phyloP scores from a whole-genome alignment of 169 alveolate genomes.

The Plasmodium inui region DNA sequence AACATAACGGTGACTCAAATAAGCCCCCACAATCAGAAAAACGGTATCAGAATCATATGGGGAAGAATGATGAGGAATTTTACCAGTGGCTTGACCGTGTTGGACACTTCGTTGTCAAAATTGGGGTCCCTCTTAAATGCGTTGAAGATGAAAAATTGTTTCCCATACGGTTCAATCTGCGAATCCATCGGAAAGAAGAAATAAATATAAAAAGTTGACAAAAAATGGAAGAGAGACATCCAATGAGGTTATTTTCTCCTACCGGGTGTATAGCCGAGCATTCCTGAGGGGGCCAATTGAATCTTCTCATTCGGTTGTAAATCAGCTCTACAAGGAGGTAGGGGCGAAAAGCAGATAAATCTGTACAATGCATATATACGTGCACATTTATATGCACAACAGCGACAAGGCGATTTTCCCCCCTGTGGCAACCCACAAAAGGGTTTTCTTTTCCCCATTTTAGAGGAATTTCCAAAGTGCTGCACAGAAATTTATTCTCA shows the following conservation, averaged over 20 bases:
- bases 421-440: background rate
- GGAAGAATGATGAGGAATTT: background rate
- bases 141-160: slow-evolving; percentile 67
- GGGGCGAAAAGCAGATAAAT: background rate
- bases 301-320: slow-evolving; percentile 65
- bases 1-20: background rate
- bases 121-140: slow-evolving; percentile 56
- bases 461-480: background rate
- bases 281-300: slow-evolving; percentile 74
- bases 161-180: slow-evolving; percentile 69
- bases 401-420: background rate
- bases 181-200: background rate
- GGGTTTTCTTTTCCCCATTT: background rate
- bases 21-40: background rate
- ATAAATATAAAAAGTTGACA: background rate
- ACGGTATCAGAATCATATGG: background rate
- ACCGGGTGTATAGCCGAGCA: slow-evolving; percentile 74
- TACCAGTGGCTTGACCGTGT: slow-evolving; percentile 56
- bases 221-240: background rate
- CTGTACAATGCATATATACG: background rate
- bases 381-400: background rate
- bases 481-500: slow-evolving; percentile 2
- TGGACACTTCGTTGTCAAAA: slow-evolving; percentile 61
- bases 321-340: slow-evolving; percentile 8
- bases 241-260: slow-evolving; percentile 20